Percentiles rank a stretch among this genome's conserved stretches.
phyloP scores from a whole-genome alignment of 1,284 basidiomycete species.

The Ganoderma leucocontextum region DNA sequence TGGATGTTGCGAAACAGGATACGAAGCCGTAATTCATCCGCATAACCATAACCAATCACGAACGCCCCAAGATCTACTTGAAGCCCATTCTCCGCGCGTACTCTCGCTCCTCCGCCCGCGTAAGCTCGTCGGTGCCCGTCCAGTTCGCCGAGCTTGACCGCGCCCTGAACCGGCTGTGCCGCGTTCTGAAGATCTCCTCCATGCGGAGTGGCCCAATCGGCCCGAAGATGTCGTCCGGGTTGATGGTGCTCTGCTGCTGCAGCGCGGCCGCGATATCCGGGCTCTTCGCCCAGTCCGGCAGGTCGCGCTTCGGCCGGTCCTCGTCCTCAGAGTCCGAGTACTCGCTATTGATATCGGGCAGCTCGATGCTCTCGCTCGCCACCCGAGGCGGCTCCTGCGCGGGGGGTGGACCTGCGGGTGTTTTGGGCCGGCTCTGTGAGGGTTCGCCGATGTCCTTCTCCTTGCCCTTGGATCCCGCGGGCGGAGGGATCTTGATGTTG shows the following conservation, averaged over 20 bases:
- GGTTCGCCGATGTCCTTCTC: slow-evolving; percentile 46
- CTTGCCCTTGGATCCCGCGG: slow-evolving; percentile 53
- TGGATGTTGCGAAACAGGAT: background rate
- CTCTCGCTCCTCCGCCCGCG: slow-evolving; percentile 82
- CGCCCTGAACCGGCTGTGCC: slow-evolving; percentile 83
- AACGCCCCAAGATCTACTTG: slow-evolving; percentile 31
- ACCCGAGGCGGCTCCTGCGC: slow-evolving; percentile 54
- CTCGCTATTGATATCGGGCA: slow-evolving; percentile 94
- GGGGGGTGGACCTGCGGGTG: slow-evolving; percentile 48
- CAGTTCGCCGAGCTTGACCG: slow-evolving; percentile 95
- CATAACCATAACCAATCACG: background rate
- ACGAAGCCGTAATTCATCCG: background rate
- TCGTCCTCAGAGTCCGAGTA: slow-evolving; percentile 96
- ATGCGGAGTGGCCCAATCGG: slow-evolving; percentile 85
- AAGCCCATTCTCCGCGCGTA: slow-evolving; percentile 94
- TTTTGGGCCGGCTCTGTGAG: slow-evolving; percentile 59
- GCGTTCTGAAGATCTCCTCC: slow-evolving; percentile 84
- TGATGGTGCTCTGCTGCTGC: slow-evolving; percentile 80
- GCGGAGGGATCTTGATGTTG: slow-evolving; percentile 30
- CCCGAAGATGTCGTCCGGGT: slow-evolving; percentile 94
- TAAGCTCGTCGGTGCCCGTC: slow-evolving; percentile 86
- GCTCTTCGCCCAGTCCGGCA: slow-evolving; percentile 90
- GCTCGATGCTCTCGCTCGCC: slow-evolving; percentile 84
- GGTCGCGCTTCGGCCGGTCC: slow-evolving; percentile 73
- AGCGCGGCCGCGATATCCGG: slow-evolving; percentile 84